Base-by-base conservation (phyloP, 2,329 filamentous ascomycete species). In the Neoascochyta sp. region DNA sequence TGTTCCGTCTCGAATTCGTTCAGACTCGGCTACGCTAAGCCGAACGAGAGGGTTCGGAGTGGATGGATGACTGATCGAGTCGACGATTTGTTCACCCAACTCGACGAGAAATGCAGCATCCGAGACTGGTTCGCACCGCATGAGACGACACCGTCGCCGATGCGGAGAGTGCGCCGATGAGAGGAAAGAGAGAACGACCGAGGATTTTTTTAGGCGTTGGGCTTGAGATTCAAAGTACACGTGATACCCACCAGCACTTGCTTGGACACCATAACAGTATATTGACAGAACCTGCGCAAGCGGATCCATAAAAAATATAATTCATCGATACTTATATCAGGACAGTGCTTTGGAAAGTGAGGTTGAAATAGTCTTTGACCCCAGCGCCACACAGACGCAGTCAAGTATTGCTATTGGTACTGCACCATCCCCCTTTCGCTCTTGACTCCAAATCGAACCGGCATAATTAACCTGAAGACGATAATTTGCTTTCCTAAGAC, bases 41-140 rank as follows among this genome's bases (percentile, higher is more conserved):
- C 53, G 3, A 43, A 41, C 9, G 45, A 49, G 35, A 41, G 47
- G 12, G 45, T 58, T 4, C 41, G 34, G 15, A 53, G 52, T 10
- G 60, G 60, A 4, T 63, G 60, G 60, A 56, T 63, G 54, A 36
- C 50, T 7, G 58, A 63, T 16, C 44, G 60, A 4, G 55, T 63
- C 0, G 57, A 63, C 22, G 45, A 50, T 8, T 32, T 61, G 5
- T 62, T 63, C 31, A 29, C 47, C 9, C 29, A 36, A 7, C 27
- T 63, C 1, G 60, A 63, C 19, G 47, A 49, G 7, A 43, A 45
- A 27, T 61, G 58, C 19, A 52, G 57, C 3, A 37, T 60, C 10
- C 26, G 50, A 10, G 58, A 63, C 27, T 63, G 59, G 59, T 62
- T 57, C 29, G 44, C 47, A 6, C 56, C 56, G 24, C 31, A 37